Conservation (phyloP, 2,329 filamentous ascomycete genomes). For the Ceratocystis cacaofunesta region DNA sequence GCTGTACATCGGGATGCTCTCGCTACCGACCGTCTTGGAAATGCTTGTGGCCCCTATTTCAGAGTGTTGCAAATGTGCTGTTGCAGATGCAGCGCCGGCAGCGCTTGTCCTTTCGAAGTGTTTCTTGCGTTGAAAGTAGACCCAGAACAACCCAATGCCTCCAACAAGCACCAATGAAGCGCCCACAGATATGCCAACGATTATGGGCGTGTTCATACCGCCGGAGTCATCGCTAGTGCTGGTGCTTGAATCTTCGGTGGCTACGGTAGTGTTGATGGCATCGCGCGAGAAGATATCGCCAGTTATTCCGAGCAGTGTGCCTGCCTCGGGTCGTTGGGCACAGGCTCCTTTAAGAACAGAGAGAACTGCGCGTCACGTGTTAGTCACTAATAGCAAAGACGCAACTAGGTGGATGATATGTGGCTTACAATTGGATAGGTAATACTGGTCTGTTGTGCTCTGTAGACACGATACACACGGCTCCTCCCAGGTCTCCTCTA, state of each 20-base stretch:
- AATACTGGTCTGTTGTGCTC: conserved; percentile 28
- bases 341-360: conserved; percentile 35
- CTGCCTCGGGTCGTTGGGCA: conserved; percentile 29
- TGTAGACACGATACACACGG: conserved; percentile 31
- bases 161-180: conserved; percentile 30
- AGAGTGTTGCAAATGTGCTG: neutral
- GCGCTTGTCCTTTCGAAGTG: conserved; percentile 18
- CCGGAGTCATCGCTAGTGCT: conserved; percentile 22
- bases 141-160: conserved; percentile 29
- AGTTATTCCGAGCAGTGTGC: conserved; percentile 28
- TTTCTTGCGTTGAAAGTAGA: conserved; percentile 34
- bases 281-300: conserved; percentile 29
- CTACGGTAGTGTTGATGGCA: conserved; percentile 28
- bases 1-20: conserved; percentile 2
- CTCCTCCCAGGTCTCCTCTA: conserved; percentile 22
- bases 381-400: conserved; percentile 12
- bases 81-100: neutral
- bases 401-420: neutral
- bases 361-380: conserved; percentile 27
- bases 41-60: neutral
- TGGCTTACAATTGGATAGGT: conserved; percentile 36
- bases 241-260: conserved; percentile 10
- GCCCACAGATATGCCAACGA: conserved; percentile 38
- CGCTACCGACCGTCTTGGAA: neutral
- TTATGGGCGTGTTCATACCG: conserved; percentile 33